phyloP scores from a whole-genome alignment of 169 alveolate species.

The Cryptosporidium sp. region DNA sequence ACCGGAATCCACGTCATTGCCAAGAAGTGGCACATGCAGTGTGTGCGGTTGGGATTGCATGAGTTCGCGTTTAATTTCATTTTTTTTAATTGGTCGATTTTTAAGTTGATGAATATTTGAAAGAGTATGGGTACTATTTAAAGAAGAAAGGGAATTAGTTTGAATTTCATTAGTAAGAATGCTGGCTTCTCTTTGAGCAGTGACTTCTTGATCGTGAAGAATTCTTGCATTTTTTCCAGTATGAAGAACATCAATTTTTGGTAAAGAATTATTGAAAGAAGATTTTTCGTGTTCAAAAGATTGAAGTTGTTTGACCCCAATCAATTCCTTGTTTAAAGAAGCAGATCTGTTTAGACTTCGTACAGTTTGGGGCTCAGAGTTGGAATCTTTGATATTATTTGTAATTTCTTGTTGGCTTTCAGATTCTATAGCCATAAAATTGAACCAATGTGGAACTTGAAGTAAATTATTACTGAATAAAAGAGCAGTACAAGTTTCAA shows the following conservation, averaged over 20 bases:
- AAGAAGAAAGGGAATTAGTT: constrained; percentile 17
- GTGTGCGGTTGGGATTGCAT: constrained; percentile 20
- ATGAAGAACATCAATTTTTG: constrained; percentile 65
- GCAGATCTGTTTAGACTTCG: constrained; percentile 9
- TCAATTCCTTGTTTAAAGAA: constrained; percentile 22
- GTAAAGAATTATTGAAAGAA: constrained; percentile 14
- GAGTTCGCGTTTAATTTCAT: neutral
- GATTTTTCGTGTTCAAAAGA: constrained; percentile 4
- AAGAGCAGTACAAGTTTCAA: constrained; percentile 68
- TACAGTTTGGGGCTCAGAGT: constrained; percentile 22
- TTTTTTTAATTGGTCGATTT: neutral
- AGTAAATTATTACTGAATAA: constrained; percentile 8
- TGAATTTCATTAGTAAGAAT: constrained; percentile 31
- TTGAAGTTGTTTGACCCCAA: constrained; percentile 2
- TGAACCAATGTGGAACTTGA: constrained; percentile 71
- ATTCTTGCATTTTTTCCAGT: constrained; percentile 71
- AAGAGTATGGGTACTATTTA: constrained; percentile 26
- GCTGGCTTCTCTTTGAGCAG: constrained; percentile 73
- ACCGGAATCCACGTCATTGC: constrained; percentile 25
- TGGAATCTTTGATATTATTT: neutral
- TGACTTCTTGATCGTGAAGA: constrained; percentile 69
- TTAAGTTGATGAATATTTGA: neutral
- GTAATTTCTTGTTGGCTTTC: constrained; percentile 39
- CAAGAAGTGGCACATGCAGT: constrained; percentile 37
- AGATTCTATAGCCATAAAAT: constrained; percentile 42